Evolutionary conservation across 2,329 filamentous ascomycete species (phyloP).

Genomic region (Neofusicoccum sp.): DNA sequence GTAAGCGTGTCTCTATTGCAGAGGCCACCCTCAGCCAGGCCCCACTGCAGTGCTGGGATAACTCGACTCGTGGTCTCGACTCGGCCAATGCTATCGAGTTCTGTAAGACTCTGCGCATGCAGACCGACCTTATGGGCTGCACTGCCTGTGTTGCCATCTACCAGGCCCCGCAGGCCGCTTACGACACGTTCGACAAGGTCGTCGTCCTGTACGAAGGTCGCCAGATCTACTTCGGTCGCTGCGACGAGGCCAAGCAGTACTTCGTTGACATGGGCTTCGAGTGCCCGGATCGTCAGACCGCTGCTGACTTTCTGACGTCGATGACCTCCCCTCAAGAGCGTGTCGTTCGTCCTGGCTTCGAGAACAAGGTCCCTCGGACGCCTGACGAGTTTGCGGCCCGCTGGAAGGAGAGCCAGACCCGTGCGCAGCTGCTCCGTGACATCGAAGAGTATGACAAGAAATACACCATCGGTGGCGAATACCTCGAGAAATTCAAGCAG

Average conservation of each 20-base stretch:
- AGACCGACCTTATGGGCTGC: slow-evolving; percentile 60
- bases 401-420: slow-evolving; percentile 52
- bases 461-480: slow-evolving; percentile 36
- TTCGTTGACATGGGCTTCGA: slow-evolving; percentile 68
- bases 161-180: slow-evolving; percentile 65
- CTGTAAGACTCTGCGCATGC: slow-evolving; percentile 61
- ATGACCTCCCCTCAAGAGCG: slow-evolving; percentile 53
- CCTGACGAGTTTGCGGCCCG: slow-evolving; percentile 41
- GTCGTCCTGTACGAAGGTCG: slow-evolving; percentile 62
- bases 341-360: slow-evolving; percentile 38
- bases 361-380: slow-evolving; percentile 38
- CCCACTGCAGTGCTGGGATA: slow-evolving; percentile 67
- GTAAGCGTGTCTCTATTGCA: slow-evolving; percentile 73
- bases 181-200: slow-evolving; percentile 67
- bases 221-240: slow-evolving; percentile 67
- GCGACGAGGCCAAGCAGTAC: slow-evolving; percentile 61
- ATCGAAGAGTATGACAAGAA: slow-evolving; percentile 40
- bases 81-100: slow-evolving; percentile 70
- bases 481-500: slow-evolving; percentile 37
- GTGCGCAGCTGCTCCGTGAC: slow-evolving; percentile 37
- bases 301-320: slow-evolving; percentile 71
- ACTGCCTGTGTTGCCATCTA: slow-evolving; percentile 68
- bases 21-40: slow-evolving; percentile 65
- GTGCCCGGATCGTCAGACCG: slow-evolving; percentile 65
- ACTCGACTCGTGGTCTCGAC: slow-evolving; percentile 67